Conservation (phyloP, 345 rosid genomes). For the Aquilaria malaccensis region DNA sequence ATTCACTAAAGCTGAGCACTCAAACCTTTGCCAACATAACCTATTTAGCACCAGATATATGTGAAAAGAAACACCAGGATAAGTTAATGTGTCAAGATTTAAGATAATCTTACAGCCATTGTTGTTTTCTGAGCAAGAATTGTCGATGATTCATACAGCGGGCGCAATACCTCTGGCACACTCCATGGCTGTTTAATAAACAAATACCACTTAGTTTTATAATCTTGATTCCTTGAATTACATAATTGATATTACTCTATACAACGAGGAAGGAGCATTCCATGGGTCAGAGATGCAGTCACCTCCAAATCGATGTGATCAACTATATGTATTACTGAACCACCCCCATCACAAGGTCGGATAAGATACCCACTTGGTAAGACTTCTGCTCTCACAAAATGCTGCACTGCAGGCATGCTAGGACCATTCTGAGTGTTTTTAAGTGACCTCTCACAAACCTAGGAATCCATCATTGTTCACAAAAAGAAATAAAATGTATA, state of each 20-base stretch:
- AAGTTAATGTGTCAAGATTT: neutral
- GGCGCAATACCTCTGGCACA: conserved; percentile 97
- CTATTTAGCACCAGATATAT: neutral
- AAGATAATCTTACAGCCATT: conserved; percentile 61
- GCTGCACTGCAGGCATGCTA: conserved; percentile 91
- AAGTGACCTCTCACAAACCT: conserved; percentile 96
- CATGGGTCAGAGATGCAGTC: conserved; percentile 3
- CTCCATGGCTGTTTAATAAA: conserved; percentile 76
- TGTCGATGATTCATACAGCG: conserved; percentile 89
- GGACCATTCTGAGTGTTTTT: conserved; percentile 96
- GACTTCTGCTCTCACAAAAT: conserved; percentile 99
- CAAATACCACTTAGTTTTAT: conserved; percentile 9
- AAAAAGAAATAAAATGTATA: neutral
- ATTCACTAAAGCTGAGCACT: neutral
- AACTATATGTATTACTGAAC: conserved; percentile 91
- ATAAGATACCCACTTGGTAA: conserved; percentile 95
- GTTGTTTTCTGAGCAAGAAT: conserved; percentile 97
- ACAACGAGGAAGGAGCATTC: neutral
- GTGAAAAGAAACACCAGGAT: neutral
- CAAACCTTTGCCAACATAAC: neutral
- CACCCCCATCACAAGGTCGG: conserved; percentile 98
- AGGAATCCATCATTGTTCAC: neutral
- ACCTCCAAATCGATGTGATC: conserved; percentile 99
- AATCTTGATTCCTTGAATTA: neutral
- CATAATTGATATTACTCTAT: neutral